Evolutionary conservation across 225 moss, liverwort and hornwort species (phyloP).

Genomic region (Physcomitrellopsis africana): DNA sequence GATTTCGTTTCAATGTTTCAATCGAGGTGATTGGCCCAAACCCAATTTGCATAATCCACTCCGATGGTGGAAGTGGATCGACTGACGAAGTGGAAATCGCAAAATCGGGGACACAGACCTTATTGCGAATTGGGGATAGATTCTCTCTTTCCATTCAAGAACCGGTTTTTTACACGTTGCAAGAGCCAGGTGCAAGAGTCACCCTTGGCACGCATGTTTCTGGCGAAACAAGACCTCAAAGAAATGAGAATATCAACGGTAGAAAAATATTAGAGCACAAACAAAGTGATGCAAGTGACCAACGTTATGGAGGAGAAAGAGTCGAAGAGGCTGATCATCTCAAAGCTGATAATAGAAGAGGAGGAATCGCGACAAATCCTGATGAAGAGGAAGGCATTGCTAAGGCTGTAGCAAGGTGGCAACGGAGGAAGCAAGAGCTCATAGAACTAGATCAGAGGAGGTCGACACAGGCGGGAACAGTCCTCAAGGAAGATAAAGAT

Average conservation of each 20-base stretch:
- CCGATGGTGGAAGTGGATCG: neutral
- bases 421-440: constrained; percentile 50
- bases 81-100: constrained; percentile 35
- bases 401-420: constrained; percentile 62
- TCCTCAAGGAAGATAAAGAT: neutral
- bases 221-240: neutral
- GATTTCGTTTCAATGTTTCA: neutral
- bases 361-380: neutral
- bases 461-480: constrained; percentile 13
- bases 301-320: neutral
- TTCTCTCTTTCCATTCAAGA: constrained; percentile 50
- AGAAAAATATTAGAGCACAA: neutral
- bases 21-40: constrained; percentile 47
- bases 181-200: constrained; percentile 9
- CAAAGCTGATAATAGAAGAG: neutral
- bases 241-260: neutral
- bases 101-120: constrained; percentile 31
- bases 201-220: constrained; percentile 4
- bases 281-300: constrained; percentile 8
- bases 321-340: neutral
- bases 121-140: constrained; percentile 37
- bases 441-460: constrained; percentile 23
- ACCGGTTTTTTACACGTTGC: constrained; percentile 42
- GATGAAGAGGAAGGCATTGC: constrained; percentile 51
- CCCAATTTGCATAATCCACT: constrained; percentile 43